These are phyloP conservation scores for Cocos nucifera DNA, from an alignment of 176 grass and related monocot genomes.

Conservation along the genomic window DNA sequence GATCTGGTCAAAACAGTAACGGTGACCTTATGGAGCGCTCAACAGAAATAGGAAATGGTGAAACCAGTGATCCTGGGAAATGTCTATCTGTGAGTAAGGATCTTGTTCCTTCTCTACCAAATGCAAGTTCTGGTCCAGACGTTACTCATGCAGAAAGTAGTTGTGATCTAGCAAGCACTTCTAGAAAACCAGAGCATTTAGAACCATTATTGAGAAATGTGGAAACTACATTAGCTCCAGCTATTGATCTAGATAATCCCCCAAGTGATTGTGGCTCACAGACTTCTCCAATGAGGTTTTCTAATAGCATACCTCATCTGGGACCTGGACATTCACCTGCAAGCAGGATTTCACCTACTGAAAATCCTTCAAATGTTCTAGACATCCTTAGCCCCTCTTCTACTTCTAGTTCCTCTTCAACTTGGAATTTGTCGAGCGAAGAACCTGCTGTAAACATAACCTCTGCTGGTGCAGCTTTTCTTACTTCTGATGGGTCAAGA, in stretches of 20 bases:
- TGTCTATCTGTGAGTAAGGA: constrained; percentile 31
- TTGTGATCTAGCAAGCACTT: constrained; percentile 37
- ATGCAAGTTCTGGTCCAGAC: constrained; percentile 23
- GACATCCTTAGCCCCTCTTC: constrained; percentile 33
- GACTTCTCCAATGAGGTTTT: constrained; percentile 14
- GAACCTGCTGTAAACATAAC: constrained; percentile 27
- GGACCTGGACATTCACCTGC: constrained; percentile 25
- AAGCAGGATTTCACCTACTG: constrained; percentile 17
- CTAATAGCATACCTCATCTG: constrained; percentile 32
- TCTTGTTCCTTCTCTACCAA: constrained; percentile 5
- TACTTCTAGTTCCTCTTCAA: constrained; percentile 31
- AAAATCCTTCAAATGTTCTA: constrained; percentile 35
- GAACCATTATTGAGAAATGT: constrained; percentile 19
- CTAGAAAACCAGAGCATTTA: constrained; percentile 23
- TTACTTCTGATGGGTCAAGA: constrained; percentile 21
- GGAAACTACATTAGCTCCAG: constrained; percentile 2
- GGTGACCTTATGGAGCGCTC: constrained; percentile 29
- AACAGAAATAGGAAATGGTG: constrained; percentile 19
- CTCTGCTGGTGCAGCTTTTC: constrained; percentile 32
- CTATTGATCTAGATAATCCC: constrained; percentile 26
- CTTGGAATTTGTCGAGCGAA: constrained; percentile 14
- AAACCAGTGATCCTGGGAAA: constrained; percentile 26
- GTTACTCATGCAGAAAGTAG: constrained; percentile 11
- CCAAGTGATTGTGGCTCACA: constrained; percentile 19
- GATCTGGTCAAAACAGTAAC: constrained; percentile 30